These are phyloP conservation scores for Chrysoporthe cubensis DNA, from an alignment of 2,329 filamentous ascomycete species.

Conservation along the genomic window DNA sequence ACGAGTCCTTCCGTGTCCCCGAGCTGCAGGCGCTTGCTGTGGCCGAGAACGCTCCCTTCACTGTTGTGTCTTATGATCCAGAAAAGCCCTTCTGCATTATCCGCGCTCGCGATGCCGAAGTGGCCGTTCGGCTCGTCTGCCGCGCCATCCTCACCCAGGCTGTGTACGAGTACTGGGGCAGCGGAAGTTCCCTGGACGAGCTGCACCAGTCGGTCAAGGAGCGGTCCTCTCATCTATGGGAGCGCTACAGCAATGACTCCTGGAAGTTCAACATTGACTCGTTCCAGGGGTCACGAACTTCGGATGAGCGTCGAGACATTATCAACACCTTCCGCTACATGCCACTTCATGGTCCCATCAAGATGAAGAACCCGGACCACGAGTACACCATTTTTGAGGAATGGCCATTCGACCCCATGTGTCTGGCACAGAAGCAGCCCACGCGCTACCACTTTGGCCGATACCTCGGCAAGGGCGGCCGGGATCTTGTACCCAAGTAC, in stretches of 20 bases:
- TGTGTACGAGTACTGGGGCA: slow-evolving; percentile 89
- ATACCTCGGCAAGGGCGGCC: slow-evolving; percentile 66
- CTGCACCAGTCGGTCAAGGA: slow-evolving; percentile 69
- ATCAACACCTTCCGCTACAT: slow-evolving; percentile 85
- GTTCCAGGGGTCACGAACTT: slow-evolving; percentile 75
- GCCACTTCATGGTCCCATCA: slow-evolving; percentile 76
- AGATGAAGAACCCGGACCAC: slow-evolving; percentile 73
- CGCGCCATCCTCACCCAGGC: slow-evolving; percentile 82
- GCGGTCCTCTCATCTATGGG: slow-evolving; percentile 68
- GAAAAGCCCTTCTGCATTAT: slow-evolving; percentile 88
- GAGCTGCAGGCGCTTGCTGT: slow-evolving; percentile 82
- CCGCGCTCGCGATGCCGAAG: slow-evolving; percentile 62
- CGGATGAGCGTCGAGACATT: slow-evolving; percentile 67
- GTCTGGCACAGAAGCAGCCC: slow-evolving; percentile 55
- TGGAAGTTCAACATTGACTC: slow-evolving; percentile 87
- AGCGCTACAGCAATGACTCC: slow-evolving; percentile 62
- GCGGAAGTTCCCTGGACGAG: slow-evolving; percentile 65
- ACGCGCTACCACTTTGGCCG: slow-evolving; percentile 73
- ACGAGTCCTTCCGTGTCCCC: slow-evolving; percentile 86
- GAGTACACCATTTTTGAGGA: slow-evolving; percentile 84
- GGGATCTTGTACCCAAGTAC: slow-evolving; percentile 72
- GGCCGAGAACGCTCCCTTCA: slow-evolving; percentile 67
- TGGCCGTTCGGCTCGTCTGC: slow-evolving; percentile 68
- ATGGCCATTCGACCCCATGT: slow-evolving; percentile 63
- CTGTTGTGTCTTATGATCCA: slow-evolving; percentile 74